Percentiles rank a stretch among this genome's conserved stretches.
Conservation (phyloP, 139 green algal genomes). For the Coelastrella sp. region DNA sequence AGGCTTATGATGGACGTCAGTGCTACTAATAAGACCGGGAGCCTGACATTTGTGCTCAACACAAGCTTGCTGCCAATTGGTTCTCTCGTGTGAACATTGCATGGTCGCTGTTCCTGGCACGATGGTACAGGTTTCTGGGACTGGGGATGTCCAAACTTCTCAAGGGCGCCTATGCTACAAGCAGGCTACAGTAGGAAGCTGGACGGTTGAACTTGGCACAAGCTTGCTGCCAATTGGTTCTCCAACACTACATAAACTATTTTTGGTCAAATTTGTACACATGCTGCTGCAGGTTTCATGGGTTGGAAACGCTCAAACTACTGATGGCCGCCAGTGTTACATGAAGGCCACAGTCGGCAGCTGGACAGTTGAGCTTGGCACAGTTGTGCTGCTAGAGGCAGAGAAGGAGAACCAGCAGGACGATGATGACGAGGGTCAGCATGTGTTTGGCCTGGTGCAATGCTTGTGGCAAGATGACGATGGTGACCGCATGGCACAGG, state of each 20-base stretch:
- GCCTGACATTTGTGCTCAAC: conserved; percentile 42
- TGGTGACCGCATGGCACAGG: conserved; percentile 61
- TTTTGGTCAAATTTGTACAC: background rate
- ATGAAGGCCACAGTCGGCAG: conserved; percentile 61
- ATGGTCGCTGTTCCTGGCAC: background rate
- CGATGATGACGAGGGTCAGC: conserved; percentile 38
- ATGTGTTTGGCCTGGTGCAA: conserved; percentile 77
- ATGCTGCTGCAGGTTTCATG: background rate
- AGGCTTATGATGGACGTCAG: background rate
- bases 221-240: background rate
- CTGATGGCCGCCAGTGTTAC: conserved; percentile 51
- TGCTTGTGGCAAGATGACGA: conserved; percentile 76
- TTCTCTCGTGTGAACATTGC: background rate
- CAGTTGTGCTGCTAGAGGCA: conserved; percentile 58
- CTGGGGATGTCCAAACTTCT: background rate
- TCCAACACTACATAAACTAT: background rate
- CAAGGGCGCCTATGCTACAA: conserved; percentile 52
- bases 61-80: background rate
- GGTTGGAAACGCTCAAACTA: background rate
- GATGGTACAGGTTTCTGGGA: background rate
- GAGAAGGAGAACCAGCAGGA: conserved; percentile 54
- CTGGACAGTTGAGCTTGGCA: conserved; percentile 60
- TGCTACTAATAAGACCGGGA: conserved; percentile 61
- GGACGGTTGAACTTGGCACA: conserved; percentile 42
- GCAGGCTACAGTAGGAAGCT: conserved; percentile 60